Conservation (phyloP, 805 yeast species). For the Candida pseudofarinosa region DNA sequence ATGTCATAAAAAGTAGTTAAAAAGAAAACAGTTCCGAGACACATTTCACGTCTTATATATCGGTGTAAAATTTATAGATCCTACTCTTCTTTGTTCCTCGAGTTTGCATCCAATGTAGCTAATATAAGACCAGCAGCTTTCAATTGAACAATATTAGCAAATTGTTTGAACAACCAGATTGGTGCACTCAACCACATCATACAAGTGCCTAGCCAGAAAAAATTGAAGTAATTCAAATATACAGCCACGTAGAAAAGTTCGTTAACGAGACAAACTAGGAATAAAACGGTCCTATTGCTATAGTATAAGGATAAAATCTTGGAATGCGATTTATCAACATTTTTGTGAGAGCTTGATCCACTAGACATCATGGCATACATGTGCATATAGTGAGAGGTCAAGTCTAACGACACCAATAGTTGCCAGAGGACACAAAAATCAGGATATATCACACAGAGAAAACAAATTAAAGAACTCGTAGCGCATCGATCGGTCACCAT, state of each 20-base stretch:
- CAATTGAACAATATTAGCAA: conserved; percentile 85
- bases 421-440: conserved; percentile 69
- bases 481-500: conserved; percentile 99
- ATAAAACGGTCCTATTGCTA: conserved; percentile 77
- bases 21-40: no score
- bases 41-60: no score
- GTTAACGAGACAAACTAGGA: conserved; percentile 87
- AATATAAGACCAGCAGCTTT: conserved; percentile 76
- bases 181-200: conserved; percentile 67
- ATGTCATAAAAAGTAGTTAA: no score
- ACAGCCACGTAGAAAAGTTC: conserved; percentile 90
- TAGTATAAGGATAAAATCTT: conserved; percentile 80
- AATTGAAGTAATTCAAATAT: conserved; percentile 69
- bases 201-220: conserved; percentile 57
- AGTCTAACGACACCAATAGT: conserved; percentile 72
- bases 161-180: conserved; percentile 85
- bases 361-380: conserved; percentile 89
- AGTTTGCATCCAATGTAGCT: conserved; percentile 72
- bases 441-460: conserved; percentile 77
- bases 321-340: conserved; percentile 65
- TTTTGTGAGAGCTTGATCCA: conserved; percentile 82
- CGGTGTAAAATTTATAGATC: no score
- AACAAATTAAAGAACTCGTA: conserved; percentile 88
- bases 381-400: conserved; percentile 96
- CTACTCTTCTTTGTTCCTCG: conserved; percentile 22